Base-by-base conservation (phyloP, 306 rosid species). In the Dalbergia cochinchinensis region DNA sequence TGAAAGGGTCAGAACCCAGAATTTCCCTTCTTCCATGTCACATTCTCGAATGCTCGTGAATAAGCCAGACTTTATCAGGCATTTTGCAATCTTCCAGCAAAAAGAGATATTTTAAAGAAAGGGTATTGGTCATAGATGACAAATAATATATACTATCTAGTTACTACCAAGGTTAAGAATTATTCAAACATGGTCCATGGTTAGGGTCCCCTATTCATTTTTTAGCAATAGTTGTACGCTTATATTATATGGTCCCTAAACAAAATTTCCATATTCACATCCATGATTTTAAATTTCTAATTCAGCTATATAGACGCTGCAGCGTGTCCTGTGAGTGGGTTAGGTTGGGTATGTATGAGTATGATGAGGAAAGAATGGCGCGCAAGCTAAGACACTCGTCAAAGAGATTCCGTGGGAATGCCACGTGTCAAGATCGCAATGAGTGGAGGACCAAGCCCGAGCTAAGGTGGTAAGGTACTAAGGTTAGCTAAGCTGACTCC, bases 391-490 rank as follows among this genome's bases (percentile, higher is more conserved):
- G 6, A 54, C 82, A 75, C 74, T 65, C 58, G 87, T 82, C 86
- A 78, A 85, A 80, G 55, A 65, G 57, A 72, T 33, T 71, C 68
- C 22, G 7, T 19, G 16, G 11, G 82, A 74, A 39, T 33, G 90
- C 76, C 92, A 88, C 95, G 95, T 82, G 95, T 82, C 35, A 13
- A 3, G 7, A 31, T 16, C 18, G 55, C 58, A 82, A 44, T 64
- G 70, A 79, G 65, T 47, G 45, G 77, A 61, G 54, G 84, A 86
- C 85, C 76, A 31, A 70, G 77, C 84, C 87, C 86, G 34, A 74
- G 80, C 77, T 44, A 33, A 45, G 75, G 41, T 42, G 60, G 64
- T 73, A 76, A 65, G 50, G 51, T 45, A n/a, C n/a, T n/a, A n/a
- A n/a, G n/a, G n/a, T n/a, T 68, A 22, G 61, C 79, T n/a, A 10